phyloP scores from a whole-genome alignment of 2,329 filamentous ascomycete genomes.

The Blumeria hordei region DNA sequence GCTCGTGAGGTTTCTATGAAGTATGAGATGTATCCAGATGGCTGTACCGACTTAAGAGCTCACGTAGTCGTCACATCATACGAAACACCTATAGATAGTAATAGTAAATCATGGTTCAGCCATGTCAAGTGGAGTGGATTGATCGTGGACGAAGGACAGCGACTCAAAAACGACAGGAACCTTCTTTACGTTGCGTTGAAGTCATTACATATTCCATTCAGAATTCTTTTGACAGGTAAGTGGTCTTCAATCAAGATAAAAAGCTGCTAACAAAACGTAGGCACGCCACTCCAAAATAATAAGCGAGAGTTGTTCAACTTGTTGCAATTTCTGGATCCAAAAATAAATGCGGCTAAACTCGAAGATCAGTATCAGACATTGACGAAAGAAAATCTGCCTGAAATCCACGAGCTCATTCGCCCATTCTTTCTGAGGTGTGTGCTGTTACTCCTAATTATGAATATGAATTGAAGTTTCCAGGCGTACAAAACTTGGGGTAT shows the following conservation, averaged over 20 bases:
- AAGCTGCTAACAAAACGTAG: constrained; percentile 8
- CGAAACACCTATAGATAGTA: constrained; percentile 58
- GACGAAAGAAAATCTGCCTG: constrained; percentile 55
- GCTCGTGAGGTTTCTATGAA: constrained; percentile 55
- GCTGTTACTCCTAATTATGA: background rate
- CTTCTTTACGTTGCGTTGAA: constrained; percentile 53
- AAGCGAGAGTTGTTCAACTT: constrained; percentile 86
- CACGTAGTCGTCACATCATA: constrained; percentile 93
- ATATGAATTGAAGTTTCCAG: constrained; percentile 14
- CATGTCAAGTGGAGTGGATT: constrained; percentile 64
- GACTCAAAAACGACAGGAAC: constrained; percentile 80
- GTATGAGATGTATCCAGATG: constrained; percentile 61
- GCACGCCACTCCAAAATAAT: constrained; percentile 87
- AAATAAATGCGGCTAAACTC: constrained; percentile 42
- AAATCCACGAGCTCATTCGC: constrained; percentile 64
- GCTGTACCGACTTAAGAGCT: constrained; percentile 45
- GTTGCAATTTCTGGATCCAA: constrained; percentile 69
- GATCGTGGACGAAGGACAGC: constrained; percentile 84
- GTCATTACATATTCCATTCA: constrained; percentile 55
- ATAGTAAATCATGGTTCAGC: constrained; percentile 39
- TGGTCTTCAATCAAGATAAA: constrained; percentile 44
- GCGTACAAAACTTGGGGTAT: constrained; percentile 71
- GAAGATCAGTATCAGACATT: constrained; percentile 58
- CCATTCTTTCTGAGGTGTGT: constrained; percentile 32
- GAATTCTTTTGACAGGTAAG: constrained; percentile 52